These are phyloP conservation scores for Camellia oleifera DNA, from an alignment of 179 eudicot species.

Conservation along the genomic window DNA sequence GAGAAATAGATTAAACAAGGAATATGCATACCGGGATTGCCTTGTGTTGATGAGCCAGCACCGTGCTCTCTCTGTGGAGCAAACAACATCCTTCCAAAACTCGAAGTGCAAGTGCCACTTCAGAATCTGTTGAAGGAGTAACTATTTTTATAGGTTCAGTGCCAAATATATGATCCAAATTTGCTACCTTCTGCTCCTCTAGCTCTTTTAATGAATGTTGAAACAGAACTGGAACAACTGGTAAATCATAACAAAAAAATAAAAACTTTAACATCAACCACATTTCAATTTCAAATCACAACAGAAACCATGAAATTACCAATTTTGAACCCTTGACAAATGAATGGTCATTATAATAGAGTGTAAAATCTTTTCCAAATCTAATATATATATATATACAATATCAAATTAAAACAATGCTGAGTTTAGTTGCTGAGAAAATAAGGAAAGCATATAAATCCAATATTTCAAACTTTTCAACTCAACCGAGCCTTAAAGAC, in stretches of 20 bases:
- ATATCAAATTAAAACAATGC: neutral
- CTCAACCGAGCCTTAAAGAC: neutral
- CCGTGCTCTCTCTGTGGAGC: conserved; percentile 71
- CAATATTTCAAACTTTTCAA: neutral
- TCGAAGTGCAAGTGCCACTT: conserved; percentile 89
- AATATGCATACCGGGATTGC: conserved; percentile 60
- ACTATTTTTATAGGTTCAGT: conserved; percentile 75
- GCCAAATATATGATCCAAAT: conserved; percentile 73
- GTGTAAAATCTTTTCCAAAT: neutral
- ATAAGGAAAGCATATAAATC: neutral
- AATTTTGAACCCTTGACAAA: neutral
- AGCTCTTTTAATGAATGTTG: conserved; percentile 67
- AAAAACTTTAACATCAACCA: neutral
- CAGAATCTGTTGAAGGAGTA: conserved; percentile 77
- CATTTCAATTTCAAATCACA: neutral
- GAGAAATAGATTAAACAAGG: neutral
- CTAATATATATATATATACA: neutral
- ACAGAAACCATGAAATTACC: neutral
- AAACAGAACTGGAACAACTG: conserved; percentile 91
- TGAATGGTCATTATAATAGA: neutral
- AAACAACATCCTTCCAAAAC: conserved; percentile 97
- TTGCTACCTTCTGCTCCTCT: conserved; percentile 75
- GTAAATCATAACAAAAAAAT: neutral
- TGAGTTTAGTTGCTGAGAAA: neutral
- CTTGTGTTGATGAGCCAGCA: conserved; percentile 76